phyloP scores from a whole-genome alignment of 768 basidiomycete genomes.

The Suillus bovinus region DNA sequence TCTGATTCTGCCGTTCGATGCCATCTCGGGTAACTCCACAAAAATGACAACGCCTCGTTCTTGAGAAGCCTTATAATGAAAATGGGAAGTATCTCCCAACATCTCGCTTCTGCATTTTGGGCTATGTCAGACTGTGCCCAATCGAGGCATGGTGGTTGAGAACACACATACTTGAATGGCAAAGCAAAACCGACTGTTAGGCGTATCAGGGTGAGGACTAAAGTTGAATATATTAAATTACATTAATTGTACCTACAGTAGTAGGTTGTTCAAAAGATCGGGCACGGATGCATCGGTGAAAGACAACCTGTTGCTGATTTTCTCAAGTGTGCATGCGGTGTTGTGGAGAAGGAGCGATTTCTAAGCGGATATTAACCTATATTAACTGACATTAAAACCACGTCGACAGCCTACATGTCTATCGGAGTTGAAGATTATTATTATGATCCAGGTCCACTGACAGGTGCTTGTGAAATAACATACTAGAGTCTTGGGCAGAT shows the following conservation, averaged over 20 bases:
- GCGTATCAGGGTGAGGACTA: neutral
- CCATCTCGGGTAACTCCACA: neutral
- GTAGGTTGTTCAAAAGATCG: neutral
- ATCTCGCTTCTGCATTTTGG: neutral
- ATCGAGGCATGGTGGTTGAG: neutral
- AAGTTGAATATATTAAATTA: neutral
- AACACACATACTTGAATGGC: neutral
- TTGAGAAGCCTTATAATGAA: neutral
- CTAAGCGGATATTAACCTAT: slow-evolving; percentile 2
- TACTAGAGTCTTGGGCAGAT: neutral
- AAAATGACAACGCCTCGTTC: neutral
- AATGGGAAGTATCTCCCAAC: neutral
- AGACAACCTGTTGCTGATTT: neutral
- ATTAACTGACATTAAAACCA: neutral
- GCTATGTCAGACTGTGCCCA: neutral
- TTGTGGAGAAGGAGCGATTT: neutral
- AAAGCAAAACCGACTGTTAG: neutral
- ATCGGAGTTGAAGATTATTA: neutral
- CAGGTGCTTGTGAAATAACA: neutral
- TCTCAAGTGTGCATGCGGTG: neutral
- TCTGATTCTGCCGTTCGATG: slow-evolving; percentile 2
- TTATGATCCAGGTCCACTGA: no score
- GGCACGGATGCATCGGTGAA: neutral
- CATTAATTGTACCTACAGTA: neutral
- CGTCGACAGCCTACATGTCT: neutral